Evolutionary conservation across 176 grass and related monocot species (phyloP).

Genomic region (Zea mays): Zm-B73-REFERENCE-NAM-5.0 NC_050101.1:165361501-165362000

Average conservation of each 20-base stretch:
- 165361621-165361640: conserved; percentile 24
- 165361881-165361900: conserved; percentile 15
- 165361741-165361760: not conserved
- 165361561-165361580: conserved; percentile 18
- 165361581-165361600: not conserved
- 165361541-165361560: conserved; percentile 24
- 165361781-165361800: not conserved
- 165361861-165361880: conserved; percentile 4
- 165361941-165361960: not conserved
- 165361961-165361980: not conserved
- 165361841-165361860: conserved; percentile 12
- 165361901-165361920: not conserved
- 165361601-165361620: conserved; percentile 39
- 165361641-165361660: conserved; percentile 34
- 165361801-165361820: not conserved
- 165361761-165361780: not conserved
- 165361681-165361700: conserved; percentile 49
- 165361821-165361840: conserved; percentile 33
- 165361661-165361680: not conserved
- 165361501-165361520: not conserved
- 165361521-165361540: conserved; percentile 21
- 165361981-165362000: conserved; percentile 7
- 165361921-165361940: not conserved
- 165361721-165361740: conserved; percentile 41
- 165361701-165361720: conserved; percentile 33